A percentile compares a stretch with the other conserved stretches of the same genome.
Evolutionary conservation across 2,329 filamentous ascomycete species (phyloP).

Genomic region (Rhinocladiella mackenziei): DNA sequence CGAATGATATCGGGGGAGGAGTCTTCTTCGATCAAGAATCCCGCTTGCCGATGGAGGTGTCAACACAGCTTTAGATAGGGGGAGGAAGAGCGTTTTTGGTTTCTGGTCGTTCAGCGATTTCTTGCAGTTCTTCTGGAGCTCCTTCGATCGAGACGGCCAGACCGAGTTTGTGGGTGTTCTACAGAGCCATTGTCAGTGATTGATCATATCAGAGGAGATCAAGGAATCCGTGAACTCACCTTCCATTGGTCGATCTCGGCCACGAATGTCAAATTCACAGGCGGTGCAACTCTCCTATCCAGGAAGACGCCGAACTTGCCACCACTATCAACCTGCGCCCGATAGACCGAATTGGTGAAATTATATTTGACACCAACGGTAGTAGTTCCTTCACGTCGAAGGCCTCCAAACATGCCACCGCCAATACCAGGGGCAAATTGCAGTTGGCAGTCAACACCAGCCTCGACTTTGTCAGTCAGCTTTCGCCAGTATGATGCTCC

Average conservation of each 20-base stretch:
- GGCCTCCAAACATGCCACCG: conserved; percentile 68
- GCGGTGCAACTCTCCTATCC: conserved; percentile 92
- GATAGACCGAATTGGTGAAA: conserved; percentile 92
- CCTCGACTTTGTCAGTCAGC: conserved; percentile 91
- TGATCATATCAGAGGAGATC: conserved; percentile 2
- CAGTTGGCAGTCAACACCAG: conserved; percentile 89
- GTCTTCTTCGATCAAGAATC: no score
- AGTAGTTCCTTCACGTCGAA: conserved; percentile 82
- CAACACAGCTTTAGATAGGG: conserved; percentile 42
- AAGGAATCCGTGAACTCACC: conserved; percentile 54
- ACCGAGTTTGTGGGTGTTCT: conserved; percentile 95
- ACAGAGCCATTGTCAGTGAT: conserved; percentile 11
- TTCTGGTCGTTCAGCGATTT: conserved; percentile 47
- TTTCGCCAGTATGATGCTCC: conserved; percentile 92
- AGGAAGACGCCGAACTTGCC: conserved; percentile 89
- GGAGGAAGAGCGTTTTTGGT: conserved; percentile 35
- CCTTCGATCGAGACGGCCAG: conserved; percentile 90
- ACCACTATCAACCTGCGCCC: conserved; percentile 90
- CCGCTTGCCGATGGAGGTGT: no score
- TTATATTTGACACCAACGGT: conserved; percentile 96
- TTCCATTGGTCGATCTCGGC: conserved; percentile 95
- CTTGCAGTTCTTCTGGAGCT: conserved; percentile 77
- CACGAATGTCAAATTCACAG: conserved; percentile 89
- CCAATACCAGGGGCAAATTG: conserved; percentile 64
- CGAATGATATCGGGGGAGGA: conserved; percentile 5